Conservation (phyloP, 495 filamentous ascomycete species). For the Beverwykella pulmonaria region DNA sequence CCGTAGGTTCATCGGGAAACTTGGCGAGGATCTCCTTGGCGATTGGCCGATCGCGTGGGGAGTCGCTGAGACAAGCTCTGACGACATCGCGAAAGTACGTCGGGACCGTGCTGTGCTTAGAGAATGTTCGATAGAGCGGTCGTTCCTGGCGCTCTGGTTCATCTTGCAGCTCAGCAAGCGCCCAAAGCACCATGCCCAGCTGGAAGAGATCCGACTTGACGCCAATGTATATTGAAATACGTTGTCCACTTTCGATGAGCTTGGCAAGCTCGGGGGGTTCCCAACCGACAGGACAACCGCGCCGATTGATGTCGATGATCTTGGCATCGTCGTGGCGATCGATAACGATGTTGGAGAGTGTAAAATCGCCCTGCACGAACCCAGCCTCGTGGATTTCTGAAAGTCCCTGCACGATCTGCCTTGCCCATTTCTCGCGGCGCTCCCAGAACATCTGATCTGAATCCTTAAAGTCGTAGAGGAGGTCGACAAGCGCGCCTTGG, state of each 20-base stretch:
- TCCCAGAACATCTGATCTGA: conserved; percentile 63
- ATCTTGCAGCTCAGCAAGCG: conserved; percentile 80
- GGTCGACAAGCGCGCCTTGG: conserved; percentile 83
- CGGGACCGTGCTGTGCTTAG: conserved; percentile 19
- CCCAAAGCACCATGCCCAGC: conserved; percentile 96
- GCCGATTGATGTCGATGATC: conserved; percentile 97
- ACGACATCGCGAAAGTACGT: conserved; percentile 41
- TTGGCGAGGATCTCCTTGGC: conserved; percentile 38
- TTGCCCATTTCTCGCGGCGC: conserved; percentile 85
- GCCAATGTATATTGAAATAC: conserved; percentile 97
- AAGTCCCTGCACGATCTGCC: conserved; percentile 86
- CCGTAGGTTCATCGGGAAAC: conserved; percentile 35
- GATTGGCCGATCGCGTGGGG: conserved; percentile 33
- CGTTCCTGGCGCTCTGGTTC: conserved; percentile 81
- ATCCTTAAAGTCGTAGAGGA: conserved; percentile 75
- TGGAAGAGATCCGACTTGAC: conserved; percentile 97
- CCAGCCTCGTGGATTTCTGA: conserved; percentile 94
- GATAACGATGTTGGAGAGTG: conserved; percentile 94
- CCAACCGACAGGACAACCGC: conserved; percentile 96
- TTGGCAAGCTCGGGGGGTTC: conserved; percentile 90
- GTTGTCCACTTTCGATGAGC: conserved; percentile 87
- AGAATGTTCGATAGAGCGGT: conserved; percentile 59
- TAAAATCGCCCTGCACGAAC: conserved; percentile 98
- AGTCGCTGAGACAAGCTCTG: conserved; percentile 38
- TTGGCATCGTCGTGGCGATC: conserved; percentile 82